Evolutionary conservation across 2,329 filamentous ascomycete genomes (phyloP).

Genomic region (Tolypocladium guangdongense): DNA sequence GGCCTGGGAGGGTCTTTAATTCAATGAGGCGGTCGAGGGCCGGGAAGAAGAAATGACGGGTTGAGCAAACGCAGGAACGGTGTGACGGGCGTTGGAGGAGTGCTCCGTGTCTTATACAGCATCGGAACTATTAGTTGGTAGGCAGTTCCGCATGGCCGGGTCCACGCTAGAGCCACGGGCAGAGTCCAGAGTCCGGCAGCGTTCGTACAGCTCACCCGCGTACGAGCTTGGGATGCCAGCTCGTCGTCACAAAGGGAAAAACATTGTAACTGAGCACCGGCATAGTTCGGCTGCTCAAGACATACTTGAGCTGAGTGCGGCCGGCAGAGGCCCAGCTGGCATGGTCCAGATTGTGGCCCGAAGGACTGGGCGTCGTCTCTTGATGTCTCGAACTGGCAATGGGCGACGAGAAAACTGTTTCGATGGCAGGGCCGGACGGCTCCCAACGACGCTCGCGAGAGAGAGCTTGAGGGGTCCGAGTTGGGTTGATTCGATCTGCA

Average conservation of each 20-base stretch:
- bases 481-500: background rate
- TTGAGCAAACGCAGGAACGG: background rate
- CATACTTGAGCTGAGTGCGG: background rate
- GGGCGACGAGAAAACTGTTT: background rate
- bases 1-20: background rate
- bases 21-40: background rate
- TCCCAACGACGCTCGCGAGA: background rate
- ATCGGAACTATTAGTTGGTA: background rate
- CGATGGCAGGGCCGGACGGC: background rate
- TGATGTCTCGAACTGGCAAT: background rate
- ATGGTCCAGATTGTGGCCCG: background rate
- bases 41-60: background rate
- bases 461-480: background rate
- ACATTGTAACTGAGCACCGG: background rate
- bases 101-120: constrained; percentile 6
- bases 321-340: background rate
- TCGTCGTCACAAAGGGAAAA: background rate
- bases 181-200: background rate
- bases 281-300: background rate
- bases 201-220: background rate
- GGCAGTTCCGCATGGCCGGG: constrained; percentile 2
- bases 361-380: background rate
- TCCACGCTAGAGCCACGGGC: constrained; percentile 1
- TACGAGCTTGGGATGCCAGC: background rate
- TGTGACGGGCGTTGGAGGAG: background rate